A percentile compares a stretch with the other conserved stretches of the same genome.
Evolutionary conservation across 768 basidiomycete species (phyloP).

Genomic region (Termitomyces sp.): DNA sequence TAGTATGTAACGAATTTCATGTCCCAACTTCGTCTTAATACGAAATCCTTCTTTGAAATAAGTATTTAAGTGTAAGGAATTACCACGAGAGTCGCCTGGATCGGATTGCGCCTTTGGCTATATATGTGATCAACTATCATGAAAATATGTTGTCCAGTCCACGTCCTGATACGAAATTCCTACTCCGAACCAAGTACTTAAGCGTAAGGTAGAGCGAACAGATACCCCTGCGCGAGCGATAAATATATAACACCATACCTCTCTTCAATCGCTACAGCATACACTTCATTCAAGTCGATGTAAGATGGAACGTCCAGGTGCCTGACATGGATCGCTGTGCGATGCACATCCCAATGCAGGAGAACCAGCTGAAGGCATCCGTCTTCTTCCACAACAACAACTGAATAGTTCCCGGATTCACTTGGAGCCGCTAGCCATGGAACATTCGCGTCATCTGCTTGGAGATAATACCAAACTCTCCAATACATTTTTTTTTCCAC

Average conservation of each 20-base stretch:
- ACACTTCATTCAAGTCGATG: conserved; percentile 7
- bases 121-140: too few species aligned
- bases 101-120: too few species aligned
- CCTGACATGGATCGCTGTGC: background rate
- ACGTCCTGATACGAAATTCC: background rate
- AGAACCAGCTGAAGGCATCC: background rate
- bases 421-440: background rate
- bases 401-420: conserved; percentile 2
- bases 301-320: conserved; percentile 4
- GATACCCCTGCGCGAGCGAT: conserved; percentile 6
- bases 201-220: conserved; percentile 13
- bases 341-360: background rate
- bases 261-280: conserved; percentile 10
- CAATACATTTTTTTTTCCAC: too few species aligned
- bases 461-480: too few species aligned
- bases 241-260: conserved; percentile 12
- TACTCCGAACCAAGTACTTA: background rate
- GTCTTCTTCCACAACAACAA: background rate
- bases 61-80: too few species aligned
- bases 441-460: background rate
- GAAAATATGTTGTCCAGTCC: background rate
- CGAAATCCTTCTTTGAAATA: too few species aligned
- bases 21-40: too few species aligned
- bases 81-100: too few species aligned
- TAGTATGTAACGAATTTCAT: too few species aligned